Percentiles rank a stretch among this genome's conserved stretches.
Conservation (phyloP, 1,139 yeast genomes). For the Sugiyamaella castrensis region DNA sequence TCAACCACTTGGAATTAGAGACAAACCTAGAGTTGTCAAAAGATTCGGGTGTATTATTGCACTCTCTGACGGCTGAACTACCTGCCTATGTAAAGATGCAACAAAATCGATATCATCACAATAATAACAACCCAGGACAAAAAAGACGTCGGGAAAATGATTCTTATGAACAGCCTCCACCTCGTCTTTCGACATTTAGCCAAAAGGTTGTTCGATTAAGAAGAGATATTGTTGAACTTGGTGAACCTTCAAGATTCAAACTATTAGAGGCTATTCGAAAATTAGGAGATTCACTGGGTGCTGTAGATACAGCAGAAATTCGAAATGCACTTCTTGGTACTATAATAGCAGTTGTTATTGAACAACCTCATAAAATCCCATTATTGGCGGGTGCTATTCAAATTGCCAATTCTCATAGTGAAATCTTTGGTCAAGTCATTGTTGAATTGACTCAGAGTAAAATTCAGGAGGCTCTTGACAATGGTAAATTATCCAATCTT, state of each 20-base stretch:
- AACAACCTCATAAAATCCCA: constrained; percentile 87
- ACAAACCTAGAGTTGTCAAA: too few relatives aligned
- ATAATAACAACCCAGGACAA: constrained; percentile 1
- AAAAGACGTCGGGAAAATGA: constrained; percentile 14
- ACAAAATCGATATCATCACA: too few relatives aligned
- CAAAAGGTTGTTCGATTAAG: constrained; percentile 23
- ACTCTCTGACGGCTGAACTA: too few relatives aligned
- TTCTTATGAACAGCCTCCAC: constrained; percentile 18
- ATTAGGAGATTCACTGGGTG: constrained; percentile 56
- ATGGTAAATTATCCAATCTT: constrained; percentile 58
- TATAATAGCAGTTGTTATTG: constrained; percentile 65
- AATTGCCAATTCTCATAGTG: constrained; percentile 63
- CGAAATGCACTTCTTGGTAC: constrained; percentile 61
- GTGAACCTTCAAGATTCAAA: constrained; percentile 32
- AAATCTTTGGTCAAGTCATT: constrained; percentile 65
- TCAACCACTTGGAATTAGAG: too few relatives aligned
- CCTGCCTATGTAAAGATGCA: too few relatives aligned
- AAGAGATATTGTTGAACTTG: constrained; percentile 32
- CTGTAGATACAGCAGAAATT: constrained; percentile 53
- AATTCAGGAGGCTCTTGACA: constrained; percentile 53
- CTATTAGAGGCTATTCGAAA: constrained; percentile 48
- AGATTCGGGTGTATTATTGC: too few relatives aligned
- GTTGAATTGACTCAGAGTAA: constrained; percentile 66
- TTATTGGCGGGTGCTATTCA: constrained; percentile 68
- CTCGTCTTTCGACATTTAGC: constrained; percentile 20